These are phyloP conservation scores for Boletus subluridellus DNA, from an alignment of 1,284 basidiomycete genomes.

Conservation along the genomic window DNA sequence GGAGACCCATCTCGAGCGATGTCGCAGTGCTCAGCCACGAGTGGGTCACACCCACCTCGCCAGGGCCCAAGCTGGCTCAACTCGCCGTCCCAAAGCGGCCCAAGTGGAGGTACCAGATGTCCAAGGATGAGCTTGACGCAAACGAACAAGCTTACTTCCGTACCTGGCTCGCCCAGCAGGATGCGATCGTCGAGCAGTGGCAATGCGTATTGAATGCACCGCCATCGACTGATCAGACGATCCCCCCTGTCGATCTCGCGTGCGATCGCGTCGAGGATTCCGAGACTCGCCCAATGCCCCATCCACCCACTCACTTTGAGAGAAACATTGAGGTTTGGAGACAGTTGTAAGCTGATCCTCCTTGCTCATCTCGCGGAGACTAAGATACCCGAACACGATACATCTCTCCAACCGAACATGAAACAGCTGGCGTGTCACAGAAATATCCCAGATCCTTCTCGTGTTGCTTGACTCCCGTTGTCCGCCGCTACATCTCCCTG, in stretches of 20 bases:
- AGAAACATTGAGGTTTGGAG: slow-evolving; percentile 90
- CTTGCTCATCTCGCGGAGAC: slow-evolving; percentile 4
- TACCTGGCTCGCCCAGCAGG: slow-evolving; percentile 69
- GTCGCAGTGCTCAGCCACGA: slow-evolving; percentile 41
- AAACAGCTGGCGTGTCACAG: slow-evolving; percentile 79
- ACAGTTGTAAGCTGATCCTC: slow-evolving; percentile 63
- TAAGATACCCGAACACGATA: slow-evolving; percentile 1
- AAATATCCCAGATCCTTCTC: slow-evolving; percentile 81
- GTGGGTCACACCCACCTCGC: slow-evolving; percentile 10
- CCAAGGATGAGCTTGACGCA: slow-evolving; percentile 80
- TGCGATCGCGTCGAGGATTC: slow-evolving; percentile 11
- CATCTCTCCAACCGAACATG: not conserved
- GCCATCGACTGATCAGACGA: slow-evolving; percentile 5
- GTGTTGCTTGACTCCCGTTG: slow-evolving; percentile 85
- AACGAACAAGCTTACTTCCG: slow-evolving; percentile 79
- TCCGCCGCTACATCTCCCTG: slow-evolving; percentile 66
- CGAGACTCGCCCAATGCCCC: slow-evolving; percentile 43
- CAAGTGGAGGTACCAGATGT: slow-evolving; percentile 80
- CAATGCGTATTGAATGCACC: slow-evolving; percentile 29
- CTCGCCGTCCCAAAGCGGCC: slow-evolving; percentile 59
- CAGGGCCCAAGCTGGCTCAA: slow-evolving; percentile 36
- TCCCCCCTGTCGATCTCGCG: not conserved
- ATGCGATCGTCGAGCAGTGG: slow-evolving; percentile 57
- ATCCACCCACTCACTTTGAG: slow-evolving; percentile 77
- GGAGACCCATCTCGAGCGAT: slow-evolving; percentile 55